A percentile compares a stretch with the other conserved stretches of the same genome.
Evolutionary conservation across 768 basidiomycete genomes (phyloP).

Genomic region (Termitomyces sp.): DNA sequence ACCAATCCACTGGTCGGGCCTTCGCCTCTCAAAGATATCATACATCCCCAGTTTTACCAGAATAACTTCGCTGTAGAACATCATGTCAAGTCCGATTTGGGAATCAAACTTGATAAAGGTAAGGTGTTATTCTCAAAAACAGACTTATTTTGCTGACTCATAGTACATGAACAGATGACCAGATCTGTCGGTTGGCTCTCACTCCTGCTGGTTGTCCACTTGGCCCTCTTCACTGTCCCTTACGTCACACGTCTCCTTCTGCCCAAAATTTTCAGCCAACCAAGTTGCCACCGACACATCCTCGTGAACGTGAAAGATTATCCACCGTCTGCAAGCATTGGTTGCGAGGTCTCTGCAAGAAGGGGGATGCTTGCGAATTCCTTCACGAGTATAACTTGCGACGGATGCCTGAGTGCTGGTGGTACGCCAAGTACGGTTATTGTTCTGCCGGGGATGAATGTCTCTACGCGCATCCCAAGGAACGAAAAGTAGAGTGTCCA

Average conservation of each 20-base stretch:
- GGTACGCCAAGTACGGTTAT: slow-evolving; percentile 97
- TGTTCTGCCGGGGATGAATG: slow-evolving; percentile 98
- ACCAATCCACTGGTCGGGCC: slow-evolving; percentile 53
- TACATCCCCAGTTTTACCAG: slow-evolving; percentile 92
- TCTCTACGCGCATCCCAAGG: slow-evolving; percentile 92
- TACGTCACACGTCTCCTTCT: slow-evolving; percentile 89
- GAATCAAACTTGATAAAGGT: slow-evolving; percentile 93
- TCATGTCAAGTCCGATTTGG: slow-evolving; percentile 78
- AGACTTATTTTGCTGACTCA: neutral
- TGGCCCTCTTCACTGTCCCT: slow-evolving; percentile 86
- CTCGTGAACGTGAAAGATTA: slow-evolving; percentile 76
- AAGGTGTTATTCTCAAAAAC: slow-evolving; percentile 11
- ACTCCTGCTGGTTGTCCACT: slow-evolving; percentile 86
- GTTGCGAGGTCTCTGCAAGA: slow-evolving; percentile 96
- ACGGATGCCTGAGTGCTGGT: slow-evolving; percentile 99
- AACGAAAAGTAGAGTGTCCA: slow-evolving; percentile 88
- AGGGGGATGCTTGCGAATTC: slow-evolving; percentile 97
- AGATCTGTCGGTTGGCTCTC: slow-evolving; percentile 86
- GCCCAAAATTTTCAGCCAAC: slow-evolving; percentile 87
- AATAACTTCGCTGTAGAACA: slow-evolving; percentile 81
- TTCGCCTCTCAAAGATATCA: slow-evolving; percentile 61
- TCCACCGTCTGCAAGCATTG: slow-evolving; percentile 99
- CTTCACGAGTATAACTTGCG: slow-evolving; percentile 98
- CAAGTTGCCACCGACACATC: slow-evolving; percentile 77
- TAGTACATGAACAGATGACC: slow-evolving; percentile 59